Base-by-base conservation (phyloP, 345 rosid genomes). In the Aegle marmelos region DNA sequence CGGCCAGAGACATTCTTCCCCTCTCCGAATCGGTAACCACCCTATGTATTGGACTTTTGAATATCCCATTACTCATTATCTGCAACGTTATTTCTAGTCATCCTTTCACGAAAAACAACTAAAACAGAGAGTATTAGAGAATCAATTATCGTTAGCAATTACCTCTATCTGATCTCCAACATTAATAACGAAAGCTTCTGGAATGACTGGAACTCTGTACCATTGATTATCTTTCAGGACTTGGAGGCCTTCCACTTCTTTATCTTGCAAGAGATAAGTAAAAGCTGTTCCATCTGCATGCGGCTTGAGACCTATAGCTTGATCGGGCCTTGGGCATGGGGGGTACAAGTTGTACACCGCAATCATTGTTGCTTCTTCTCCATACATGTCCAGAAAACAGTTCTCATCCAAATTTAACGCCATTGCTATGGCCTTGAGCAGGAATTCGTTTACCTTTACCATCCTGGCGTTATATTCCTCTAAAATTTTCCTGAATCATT, bases 61-160 rank as follows among this genome's bases (percentile, higher is more conserved):
- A 91, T 68, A 86, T 85, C n/a, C 91, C 96, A 79, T 91, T 91
- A 78, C 88, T 87, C 91, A 87, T 88, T 76, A 91, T 86, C 91
- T 87, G 39, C n/a, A 7, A 24, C 63, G 16, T 60, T 34, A 72
- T 21, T 13, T 33, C 27, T 6, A n/a, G 39, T 21, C 61, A 70
- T 34, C 45, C 31, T 19, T 50, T 30, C 11, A 70, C 6, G 9
- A 59, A 0, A 4, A 59, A 25, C 10, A 59, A 8, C 8, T 22
- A 8, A 59, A 7, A 59, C 31, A 50, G 4, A 14, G 21, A 50
- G 27, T 11, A 16, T 25, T 6, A 24, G n/a, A 6, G 22, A 9
- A 14, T 50, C 5, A 16, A 50, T 17, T 50, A 50, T 14, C 17
- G 17, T 50, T 50, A 50, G 21, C 21, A 58, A 30, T 71, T 87